phyloP scores from a whole-genome alignment of 768 basidiomycete species.

The Chalciporus pseudorubinellus region DNA sequence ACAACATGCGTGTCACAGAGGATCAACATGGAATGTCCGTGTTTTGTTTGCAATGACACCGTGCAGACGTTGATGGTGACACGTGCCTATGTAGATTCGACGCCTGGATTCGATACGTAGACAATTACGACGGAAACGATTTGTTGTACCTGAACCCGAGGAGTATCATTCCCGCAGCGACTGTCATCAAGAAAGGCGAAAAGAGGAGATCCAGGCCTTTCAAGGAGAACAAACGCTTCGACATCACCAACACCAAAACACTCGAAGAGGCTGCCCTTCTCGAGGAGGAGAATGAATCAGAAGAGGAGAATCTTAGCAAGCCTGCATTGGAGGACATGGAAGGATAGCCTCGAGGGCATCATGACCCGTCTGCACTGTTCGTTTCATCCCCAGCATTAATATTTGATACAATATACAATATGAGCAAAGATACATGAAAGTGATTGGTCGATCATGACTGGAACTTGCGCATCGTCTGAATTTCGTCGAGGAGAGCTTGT shows the following conservation, averaged over 20 bases:
- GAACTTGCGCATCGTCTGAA: conserved; percentile 88
- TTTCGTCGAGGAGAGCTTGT: conserved; percentile 80
- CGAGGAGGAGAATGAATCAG: conserved; percentile 44
- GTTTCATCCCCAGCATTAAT: not conserved
- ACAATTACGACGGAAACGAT: conserved; percentile 74
- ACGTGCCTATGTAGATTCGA: conserved; percentile 61
- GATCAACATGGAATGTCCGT: conserved; percentile 74
- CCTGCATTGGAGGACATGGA: conserved; percentile 51
- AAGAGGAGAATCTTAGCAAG: conserved; percentile 42
- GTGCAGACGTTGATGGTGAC: not conserved
- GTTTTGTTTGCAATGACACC: not conserved
- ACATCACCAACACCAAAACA: conserved; percentile 46
- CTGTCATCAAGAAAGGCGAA: conserved; percentile 60
- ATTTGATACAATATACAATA: conserved; percentile 5
- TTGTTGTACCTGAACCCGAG: conserved; percentile 73
- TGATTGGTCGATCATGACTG: conserved; percentile 52
- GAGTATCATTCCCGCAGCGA: conserved; percentile 70
- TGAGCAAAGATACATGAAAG: not conserved
- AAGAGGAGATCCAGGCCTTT: conserved; percentile 58
- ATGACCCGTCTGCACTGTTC: not conserved
- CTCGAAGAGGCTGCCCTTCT: conserved; percentile 26
- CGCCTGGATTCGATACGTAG: conserved; percentile 77
- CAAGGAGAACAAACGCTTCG: conserved; percentile 66
- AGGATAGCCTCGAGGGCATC: conserved; percentile 28
- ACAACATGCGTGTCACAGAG: conserved; percentile 83